Evolutionary conservation across 345 rosid genomes (phyloP).

Genomic region (Dovyalis caffra): DNA sequence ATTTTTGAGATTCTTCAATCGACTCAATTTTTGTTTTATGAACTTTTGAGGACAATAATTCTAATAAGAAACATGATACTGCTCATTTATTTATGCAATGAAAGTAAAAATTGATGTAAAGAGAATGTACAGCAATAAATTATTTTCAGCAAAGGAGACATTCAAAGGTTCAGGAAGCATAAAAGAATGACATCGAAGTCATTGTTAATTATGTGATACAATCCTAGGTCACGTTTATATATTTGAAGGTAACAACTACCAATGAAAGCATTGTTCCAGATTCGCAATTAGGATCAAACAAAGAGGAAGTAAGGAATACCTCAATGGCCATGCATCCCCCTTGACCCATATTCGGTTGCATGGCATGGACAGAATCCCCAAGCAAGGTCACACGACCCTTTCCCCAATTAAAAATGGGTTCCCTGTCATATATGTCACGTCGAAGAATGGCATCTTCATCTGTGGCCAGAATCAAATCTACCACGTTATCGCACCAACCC

Average conservation of each 20-base stretch:
- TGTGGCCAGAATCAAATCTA: slow-evolving; percentile 68
- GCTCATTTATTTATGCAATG: neutral
- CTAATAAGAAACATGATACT: neutral
- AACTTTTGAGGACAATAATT: neutral
- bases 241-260: neutral
- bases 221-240: neutral
- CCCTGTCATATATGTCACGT: slow-evolving; percentile 84
- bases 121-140: neutral
- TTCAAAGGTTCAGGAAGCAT: neutral
- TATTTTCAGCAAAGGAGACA: neutral
- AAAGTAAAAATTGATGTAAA: neutral
- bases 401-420: slow-evolving; percentile 76
- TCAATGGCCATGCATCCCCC: slow-evolving; percentile 99
- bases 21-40: neutral
- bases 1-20: slow-evolving; percentile 3
- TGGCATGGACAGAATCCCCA: slow-evolving; percentile 92
- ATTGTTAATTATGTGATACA: neutral
- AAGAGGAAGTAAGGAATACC: slow-evolving; percentile 40
- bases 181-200: neutral
- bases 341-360: slow-evolving; percentile 98
- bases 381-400: slow-evolving; percentile 87
- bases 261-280: neutral
- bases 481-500: slow-evolving; percentile 91
- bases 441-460: slow-evolving; percentile 79
- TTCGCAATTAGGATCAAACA: neutral